Evolutionary conservation across 768 basidiomycete genomes (phyloP).

Genomic region (Rhodotorula diobovata): DNA sequence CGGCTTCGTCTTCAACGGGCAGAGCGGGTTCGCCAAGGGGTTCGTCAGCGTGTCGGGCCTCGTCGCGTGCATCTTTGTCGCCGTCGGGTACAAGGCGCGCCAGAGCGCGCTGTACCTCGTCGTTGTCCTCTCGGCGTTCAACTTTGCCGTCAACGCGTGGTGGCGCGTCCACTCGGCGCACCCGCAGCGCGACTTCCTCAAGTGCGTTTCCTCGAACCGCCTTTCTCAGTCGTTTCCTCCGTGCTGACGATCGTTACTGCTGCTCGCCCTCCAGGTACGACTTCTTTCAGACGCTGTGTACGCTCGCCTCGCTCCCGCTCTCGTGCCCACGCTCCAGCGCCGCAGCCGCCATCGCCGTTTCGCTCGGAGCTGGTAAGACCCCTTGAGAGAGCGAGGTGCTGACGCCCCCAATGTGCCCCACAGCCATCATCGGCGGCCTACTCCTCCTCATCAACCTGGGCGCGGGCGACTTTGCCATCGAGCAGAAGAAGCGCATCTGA

Average conservation of each 20-base stretch:
- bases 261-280: conserved; percentile 65
- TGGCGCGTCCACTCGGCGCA: conserved; percentile 89
- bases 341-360: no score
- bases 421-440: conserved; percentile 82
- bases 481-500: conserved; percentile 76
- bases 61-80: conserved; percentile 90
- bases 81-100: conserved; percentile 98
- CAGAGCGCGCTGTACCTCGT: conserved; percentile 97
- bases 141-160: conserved; percentile 76
- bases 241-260: not conserved
- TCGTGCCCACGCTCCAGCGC: no score
- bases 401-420: not conserved
- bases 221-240: not conserved
- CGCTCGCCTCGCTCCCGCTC: not conserved
- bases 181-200: conserved; percentile 95
- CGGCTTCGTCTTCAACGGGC: conserved; percentile 65
- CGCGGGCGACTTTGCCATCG: conserved; percentile 92
- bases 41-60: conserved; percentile 84
- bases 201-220: conserved; percentile 60
- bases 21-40: conserved; percentile 31
- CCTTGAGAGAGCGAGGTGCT: not conserved
- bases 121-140: conserved; percentile 83
- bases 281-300: conserved; percentile 81
- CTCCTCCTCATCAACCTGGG: conserved; percentile 98
- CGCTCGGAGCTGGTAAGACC: no score